phyloP scores from a whole-genome alignment of 805 yeast species.

The Sugiyamaella mastotermitis region DNA sequence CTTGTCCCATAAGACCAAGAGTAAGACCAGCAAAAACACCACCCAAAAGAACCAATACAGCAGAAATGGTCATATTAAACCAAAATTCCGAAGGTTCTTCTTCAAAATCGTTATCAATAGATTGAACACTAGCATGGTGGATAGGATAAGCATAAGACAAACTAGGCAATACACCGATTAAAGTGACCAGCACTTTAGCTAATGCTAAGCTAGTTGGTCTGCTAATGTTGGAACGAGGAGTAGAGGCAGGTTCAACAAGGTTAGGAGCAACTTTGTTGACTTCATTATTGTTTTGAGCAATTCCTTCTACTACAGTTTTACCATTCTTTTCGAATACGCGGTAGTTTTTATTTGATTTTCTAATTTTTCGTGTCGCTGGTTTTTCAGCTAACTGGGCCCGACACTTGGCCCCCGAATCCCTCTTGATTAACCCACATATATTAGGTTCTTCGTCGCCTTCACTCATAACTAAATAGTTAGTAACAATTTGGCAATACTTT shows the following conservation, averaged over 20 bases:
- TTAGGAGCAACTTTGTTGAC: not conserved
- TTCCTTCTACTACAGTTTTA: not conserved
- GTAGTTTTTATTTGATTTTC: conserved; percentile 1
- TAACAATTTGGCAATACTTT: no score
- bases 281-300: not conserved
- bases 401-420: no score
- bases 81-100: conserved; percentile 17
- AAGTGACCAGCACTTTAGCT: conserved; percentile 11
- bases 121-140: conserved; percentile 5
- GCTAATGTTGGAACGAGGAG: no score
- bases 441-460: no score
- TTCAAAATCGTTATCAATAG: not conserved
- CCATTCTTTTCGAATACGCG: not conserved
- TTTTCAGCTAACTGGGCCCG: no score
- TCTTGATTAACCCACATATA: no score
- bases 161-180: conserved; percentile 15
- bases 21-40: conserved; percentile 52
- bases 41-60: conserved; percentile 31
- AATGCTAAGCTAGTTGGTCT: conserved; percentile 5
- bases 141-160: conserved; percentile 10
- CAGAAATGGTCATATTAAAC: conserved; percentile 29
- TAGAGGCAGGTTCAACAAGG: no score
- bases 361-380: no score
- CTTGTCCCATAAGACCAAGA: conserved; percentile 97
- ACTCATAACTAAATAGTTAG: no score